Evolutionary conservation across 176 grass and related monocot genomes (phyloP).

Genomic region (Musa troglodytarum): DNA sequence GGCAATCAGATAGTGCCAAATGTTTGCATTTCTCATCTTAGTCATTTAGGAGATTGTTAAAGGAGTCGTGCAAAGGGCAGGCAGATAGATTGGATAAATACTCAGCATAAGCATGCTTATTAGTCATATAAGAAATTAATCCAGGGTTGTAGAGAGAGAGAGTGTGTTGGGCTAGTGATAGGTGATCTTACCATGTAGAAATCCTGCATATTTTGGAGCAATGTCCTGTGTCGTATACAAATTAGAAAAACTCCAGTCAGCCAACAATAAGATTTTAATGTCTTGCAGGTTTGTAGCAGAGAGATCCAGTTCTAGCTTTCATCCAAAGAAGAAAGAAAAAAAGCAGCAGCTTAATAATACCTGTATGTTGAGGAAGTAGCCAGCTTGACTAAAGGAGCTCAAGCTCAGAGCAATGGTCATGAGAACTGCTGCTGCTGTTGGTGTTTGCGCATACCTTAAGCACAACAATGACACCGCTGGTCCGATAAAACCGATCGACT

Average conservation of each 20-base stretch:
- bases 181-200: conserved; percentile 53
- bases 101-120: background rate
- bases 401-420: conserved; percentile 78
- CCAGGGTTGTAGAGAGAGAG: background rate
- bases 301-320: background rate
- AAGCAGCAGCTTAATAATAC: conserved; percentile 26
- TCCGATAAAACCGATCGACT: conserved; percentile 91
- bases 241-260: conserved; percentile 1
- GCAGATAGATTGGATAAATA: too few relatives aligned
- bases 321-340: background rate
- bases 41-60: too few relatives aligned
- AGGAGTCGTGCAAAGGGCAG: too few relatives aligned
- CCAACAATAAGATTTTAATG: background rate
- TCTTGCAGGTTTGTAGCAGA: background rate
- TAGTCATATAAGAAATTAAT: background rate
- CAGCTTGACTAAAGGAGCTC: conserved; percentile 89
- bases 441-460: conserved; percentile 71
- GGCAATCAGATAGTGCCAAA: background rate
- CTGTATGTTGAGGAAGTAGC: conserved; percentile 88
- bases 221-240: conserved; percentile 45
- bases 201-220: conserved; percentile 87
- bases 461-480: conserved; percentile 59
- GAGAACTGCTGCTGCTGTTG: conserved; percentile 49
- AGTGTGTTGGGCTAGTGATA: background rate
- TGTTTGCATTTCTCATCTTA: background rate